Evolutionary conservation across 352 stramenopile species (phyloP), one percentile per base, ranked within the genome.

Genomic region (Phytophthora cajani): DNA sequence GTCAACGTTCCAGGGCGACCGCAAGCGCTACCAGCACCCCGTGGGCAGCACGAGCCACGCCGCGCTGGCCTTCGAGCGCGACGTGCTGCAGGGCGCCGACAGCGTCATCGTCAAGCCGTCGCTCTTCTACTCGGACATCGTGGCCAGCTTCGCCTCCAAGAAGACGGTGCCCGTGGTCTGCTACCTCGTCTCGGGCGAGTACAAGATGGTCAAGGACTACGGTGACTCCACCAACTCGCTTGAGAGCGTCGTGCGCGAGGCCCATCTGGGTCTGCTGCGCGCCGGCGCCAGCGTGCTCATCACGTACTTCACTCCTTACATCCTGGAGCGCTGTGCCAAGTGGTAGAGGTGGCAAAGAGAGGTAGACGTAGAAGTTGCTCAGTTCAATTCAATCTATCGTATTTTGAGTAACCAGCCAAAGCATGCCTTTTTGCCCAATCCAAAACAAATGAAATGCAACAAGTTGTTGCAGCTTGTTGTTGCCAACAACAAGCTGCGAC

Each of bases 41-140:
- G 87, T 95, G 16, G 90, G 90, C 56, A 94, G 82, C 70, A 92
- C 84, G 58, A 90, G 81, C 68, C 89, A 97, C 74, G 90, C 89
- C 8, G 78, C 81, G 60, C 66, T 95, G 52, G 91, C 89, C 25
- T 94, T 96, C 50, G 69, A 83, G 53, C 88, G 89, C 52, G 91
- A 97, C 63, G 66, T 94, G 53, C 74, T 80, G 21, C 84, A 97
- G 62, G 98, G 98, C 52, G 98, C 98, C 42, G 98, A 99, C 89
- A 99, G 99, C 71, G 90, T 99, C 62, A 99, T 99, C 89, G 97
- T 99, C 66, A 99, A 99, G 79, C 97, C 98, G 3, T 98, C 95
- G 74, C 94, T 99, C 77, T 98, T 98, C 44, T 99, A 99, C 82
- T 85, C 98, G 49, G 98, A 99, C 88, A 93, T 99, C 32, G 98